Evolutionary conservation across 2,329 filamentous ascomycete species (phyloP), one percentile per base, ranked within the genome.

Genomic region (Claviceps monticola): DNA sequence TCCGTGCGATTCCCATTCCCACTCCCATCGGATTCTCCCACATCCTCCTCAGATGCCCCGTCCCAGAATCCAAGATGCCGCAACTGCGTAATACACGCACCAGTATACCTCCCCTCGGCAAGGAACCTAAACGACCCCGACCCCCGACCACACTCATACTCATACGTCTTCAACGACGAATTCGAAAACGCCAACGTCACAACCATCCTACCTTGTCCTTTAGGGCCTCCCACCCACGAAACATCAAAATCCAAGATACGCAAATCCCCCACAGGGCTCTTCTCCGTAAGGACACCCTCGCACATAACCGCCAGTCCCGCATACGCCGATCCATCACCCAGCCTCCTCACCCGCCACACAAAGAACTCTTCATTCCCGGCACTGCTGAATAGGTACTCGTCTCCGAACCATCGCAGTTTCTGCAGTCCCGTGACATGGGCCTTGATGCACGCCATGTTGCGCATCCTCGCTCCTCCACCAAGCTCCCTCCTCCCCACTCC

Each of bases 341-440:
- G 64, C 11, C 62, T 61, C 46, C 71, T 72, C 37, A 91, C 66
- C 42, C 79, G 76, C 91, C 93, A 98, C 11, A 90, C 76, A 59
- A 84, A 91, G 56, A 97, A 84, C 66, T 98, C 91, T 64, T 96
- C 91, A 55, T 82, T 83, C 0, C 90, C 93, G 5, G 80, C 88
- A 60, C 88, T 90, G 57, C 87, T 95, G 63, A 97, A 86, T 2
- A 98, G 76, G 58, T 84, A 85, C 1, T 72, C 65, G 2, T 83
- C 78, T 46, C 79, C 75, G 1, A 85, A 80, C 87, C 88, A 97
- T 54, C 76, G 76, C 1, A 95, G 71, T 55, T 83, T 77, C 64
- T 96, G 91, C 7, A 97, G 79, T 0, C 91, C 93, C 0, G 88
- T 84, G 1, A 81, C 84, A 62, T 98, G 93, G 51, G 79, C 80